Percentiles rank a stretch among this genome's conserved stretches.
Evolutionary conservation across 306 rosid genomes (phyloP).

Genomic region (Rosa chinensis): DNA sequence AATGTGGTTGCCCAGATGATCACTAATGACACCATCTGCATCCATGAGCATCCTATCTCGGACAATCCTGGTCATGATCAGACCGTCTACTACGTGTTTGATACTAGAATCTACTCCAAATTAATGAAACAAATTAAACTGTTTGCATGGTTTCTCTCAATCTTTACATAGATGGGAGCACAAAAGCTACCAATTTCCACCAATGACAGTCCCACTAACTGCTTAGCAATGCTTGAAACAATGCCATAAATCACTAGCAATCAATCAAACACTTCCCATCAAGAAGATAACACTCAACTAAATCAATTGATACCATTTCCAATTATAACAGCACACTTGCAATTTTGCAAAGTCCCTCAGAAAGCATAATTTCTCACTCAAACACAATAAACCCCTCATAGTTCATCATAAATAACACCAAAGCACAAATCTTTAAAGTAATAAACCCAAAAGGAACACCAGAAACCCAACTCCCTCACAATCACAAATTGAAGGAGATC

Average conservation of each 20-base stretch:
- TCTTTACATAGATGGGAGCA: constrained; percentile 35
- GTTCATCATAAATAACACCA: constrained; percentile 23
- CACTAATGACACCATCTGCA: constrained; percentile 92
- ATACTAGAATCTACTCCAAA: constrained; percentile 42
- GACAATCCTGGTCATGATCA: constrained; percentile 96
- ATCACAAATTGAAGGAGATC: neutral
- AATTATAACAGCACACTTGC: constrained; percentile 9
- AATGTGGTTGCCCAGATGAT: constrained; percentile 92
- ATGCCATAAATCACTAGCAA: constrained; percentile 33
- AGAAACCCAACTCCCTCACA: constrained; percentile 28
- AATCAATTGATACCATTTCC: constrained; percentile 37
- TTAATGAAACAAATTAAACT: constrained; percentile 37
- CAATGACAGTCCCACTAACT: constrained; percentile 24
- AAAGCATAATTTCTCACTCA: constrained; percentile 28
- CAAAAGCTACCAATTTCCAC: constrained; percentile 13
- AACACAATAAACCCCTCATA: constrained; percentile 24
- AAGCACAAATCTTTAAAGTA: constrained; percentile 28
- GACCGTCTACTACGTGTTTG: constrained; percentile 44
- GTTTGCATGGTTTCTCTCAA: constrained; percentile 47
- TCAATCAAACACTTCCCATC: constrained; percentile 30
- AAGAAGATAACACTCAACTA: constrained; percentile 29
- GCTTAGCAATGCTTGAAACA: constrained; percentile 25
- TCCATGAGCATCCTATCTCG: constrained; percentile 89
- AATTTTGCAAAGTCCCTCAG: constrained; percentile 25
- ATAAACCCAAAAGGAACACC: constrained; percentile 24